A percentile compares a stretch with the other conserved stretches of the same genome.
Conservation (phyloP, 2,329 filamentous ascomycete species). For the Colletotrichum caudatum region DNA sequence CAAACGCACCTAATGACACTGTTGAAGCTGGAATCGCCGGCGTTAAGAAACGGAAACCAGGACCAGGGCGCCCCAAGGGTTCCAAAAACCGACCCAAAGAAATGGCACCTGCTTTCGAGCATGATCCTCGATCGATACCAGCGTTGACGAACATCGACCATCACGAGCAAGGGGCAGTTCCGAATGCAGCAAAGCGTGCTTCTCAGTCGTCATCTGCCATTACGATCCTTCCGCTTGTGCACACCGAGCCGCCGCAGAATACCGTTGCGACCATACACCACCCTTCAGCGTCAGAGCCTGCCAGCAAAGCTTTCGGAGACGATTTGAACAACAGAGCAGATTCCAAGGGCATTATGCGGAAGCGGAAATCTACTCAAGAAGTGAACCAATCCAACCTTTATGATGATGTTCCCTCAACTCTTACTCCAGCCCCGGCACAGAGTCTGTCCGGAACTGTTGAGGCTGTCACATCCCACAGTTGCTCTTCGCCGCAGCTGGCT, state of each 20-base stretch:
- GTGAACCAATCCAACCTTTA: not conserved
- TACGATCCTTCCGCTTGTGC: not conserved
- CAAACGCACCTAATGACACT: not conserved
- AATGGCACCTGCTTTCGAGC: not conserved
- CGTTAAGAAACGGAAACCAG: conserved; percentile 51
- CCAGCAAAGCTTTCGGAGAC: not conserved
- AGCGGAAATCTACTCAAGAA: conserved; percentile 13
- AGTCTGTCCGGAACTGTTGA: not conserved
- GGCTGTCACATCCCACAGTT: not conserved
- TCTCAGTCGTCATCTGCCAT: not conserved
- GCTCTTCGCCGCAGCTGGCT: not conserved
- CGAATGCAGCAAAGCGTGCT: not conserved
- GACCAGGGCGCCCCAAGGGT: conserved; percentile 61
- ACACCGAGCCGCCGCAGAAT: not conserved
- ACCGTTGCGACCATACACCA: not conserved
- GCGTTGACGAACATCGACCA: conserved; percentile 5
- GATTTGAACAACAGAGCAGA: not conserved
- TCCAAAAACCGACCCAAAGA: conserved; percentile 63
- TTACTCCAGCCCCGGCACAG: not conserved
- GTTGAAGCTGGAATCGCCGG: conserved; percentile 43
- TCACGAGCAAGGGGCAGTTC: not conserved
- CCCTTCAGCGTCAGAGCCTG: not conserved
- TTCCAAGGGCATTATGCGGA: conserved; percentile 11
- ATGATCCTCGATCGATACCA: not conserved
- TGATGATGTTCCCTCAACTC: not conserved